phyloP scores from a whole-genome alignment of 176 grass and related monocot species.

The Phyllostachys edulis region DNA sequence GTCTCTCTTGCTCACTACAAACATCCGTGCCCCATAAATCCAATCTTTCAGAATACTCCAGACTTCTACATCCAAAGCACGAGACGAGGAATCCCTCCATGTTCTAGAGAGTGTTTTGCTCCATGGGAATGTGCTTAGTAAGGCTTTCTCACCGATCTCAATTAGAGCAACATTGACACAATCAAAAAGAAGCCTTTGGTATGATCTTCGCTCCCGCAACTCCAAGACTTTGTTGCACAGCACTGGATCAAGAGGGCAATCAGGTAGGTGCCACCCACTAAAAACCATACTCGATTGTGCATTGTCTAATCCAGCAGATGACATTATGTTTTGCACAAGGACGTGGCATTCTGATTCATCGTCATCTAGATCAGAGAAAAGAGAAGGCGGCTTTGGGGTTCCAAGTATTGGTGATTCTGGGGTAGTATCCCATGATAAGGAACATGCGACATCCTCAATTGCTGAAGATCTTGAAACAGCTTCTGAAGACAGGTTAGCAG shows the following conservation, averaged over 20 bases:
- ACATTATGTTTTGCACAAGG: constrained; percentile 76
- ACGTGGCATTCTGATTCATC: constrained; percentile 58
- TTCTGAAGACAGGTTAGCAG: constrained; percentile 30
- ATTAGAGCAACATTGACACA: constrained; percentile 69
- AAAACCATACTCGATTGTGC: constrained; percentile 40
- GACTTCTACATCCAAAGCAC: constrained; percentile 42
- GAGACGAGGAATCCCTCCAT: constrained; percentile 21
- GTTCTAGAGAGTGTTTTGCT: constrained; percentile 15
- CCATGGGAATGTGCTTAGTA: constrained; percentile 52
- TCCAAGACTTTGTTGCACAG: constrained; percentile 58
- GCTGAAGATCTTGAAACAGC: constrained; percentile 59
- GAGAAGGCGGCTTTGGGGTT: not conserved
- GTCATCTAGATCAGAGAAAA: constrained; percentile 31
- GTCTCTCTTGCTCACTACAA: constrained; percentile 41
- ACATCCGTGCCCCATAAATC: constrained; percentile 44
- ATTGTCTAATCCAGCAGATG: constrained; percentile 52
- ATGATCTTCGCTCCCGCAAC: constrained; percentile 57
- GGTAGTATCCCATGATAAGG: constrained; percentile 62
- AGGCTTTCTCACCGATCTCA: constrained; percentile 56
- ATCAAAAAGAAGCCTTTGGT: constrained; percentile 67
- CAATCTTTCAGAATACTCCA: constrained; percentile 73
- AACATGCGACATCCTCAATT: constrained; percentile 53
- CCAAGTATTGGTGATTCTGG: constrained; percentile 32
- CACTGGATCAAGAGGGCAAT: constrained; percentile 68
- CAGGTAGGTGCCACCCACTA: constrained; percentile 62